Evolutionary conservation across 2,329 filamentous ascomycete genomes (phyloP).

Genomic region (Nothomitra cinnamomea): DNA sequence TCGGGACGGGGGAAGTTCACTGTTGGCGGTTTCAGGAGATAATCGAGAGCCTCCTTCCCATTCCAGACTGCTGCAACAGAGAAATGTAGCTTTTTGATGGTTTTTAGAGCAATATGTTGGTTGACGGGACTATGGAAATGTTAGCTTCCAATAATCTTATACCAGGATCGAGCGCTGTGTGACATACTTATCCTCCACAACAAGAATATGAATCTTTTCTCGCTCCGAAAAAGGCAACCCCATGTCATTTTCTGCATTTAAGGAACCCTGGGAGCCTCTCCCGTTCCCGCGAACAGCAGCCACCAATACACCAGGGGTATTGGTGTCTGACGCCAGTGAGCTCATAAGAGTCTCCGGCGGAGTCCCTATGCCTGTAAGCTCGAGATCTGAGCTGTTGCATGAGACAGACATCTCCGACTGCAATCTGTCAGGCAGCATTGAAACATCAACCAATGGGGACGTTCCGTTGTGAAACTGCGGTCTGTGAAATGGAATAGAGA

Average conservation of each 20-base stretch:
- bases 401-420: slow-evolving; percentile 32
- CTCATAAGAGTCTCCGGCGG: background rate
- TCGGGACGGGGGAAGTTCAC: slow-evolving; percentile 65
- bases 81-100: slow-evolving; percentile 72
- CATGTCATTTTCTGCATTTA: slow-evolving; percentile 38
- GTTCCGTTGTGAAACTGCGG: slow-evolving; percentile 35
- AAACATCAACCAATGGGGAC: slow-evolving; percentile 41
- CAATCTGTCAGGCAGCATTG: slow-evolving; percentile 48
- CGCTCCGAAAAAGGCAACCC: slow-evolving; percentile 62
- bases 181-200: slow-evolving; percentile 67
- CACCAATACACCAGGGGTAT: background rate
- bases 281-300: slow-evolving; percentile 24
- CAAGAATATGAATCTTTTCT: slow-evolving; percentile 69
- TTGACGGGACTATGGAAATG: slow-evolving; percentile 47
- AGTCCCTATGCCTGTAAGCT: background rate
- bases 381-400: slow-evolving; percentile 9
- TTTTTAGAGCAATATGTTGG: slow-evolving; percentile 82
- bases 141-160: background rate
- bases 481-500: slow-evolving; percentile 68
- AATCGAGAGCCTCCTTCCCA: slow-evolving; percentile 73
- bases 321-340: background rate
- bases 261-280: slow-evolving; percentile 52
- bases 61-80: slow-evolving; percentile 80
- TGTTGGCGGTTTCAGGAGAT: slow-evolving; percentile 52
- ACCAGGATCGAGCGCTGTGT: slow-evolving; percentile 8